Base-by-base conservation (phyloP, 192 early-diverging fungal species). In the Backusella tuberculispora region DNA sequence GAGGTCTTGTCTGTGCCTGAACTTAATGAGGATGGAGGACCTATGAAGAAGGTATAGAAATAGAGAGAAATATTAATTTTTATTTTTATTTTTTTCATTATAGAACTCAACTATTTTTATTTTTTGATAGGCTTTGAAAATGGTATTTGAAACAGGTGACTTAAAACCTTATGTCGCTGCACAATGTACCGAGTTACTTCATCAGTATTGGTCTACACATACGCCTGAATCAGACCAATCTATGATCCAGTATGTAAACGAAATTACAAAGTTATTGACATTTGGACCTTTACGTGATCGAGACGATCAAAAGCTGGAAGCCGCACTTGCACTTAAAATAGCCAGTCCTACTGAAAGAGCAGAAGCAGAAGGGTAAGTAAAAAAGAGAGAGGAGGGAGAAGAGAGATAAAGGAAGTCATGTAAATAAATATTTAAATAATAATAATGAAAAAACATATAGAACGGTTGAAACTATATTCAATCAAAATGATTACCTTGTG, bases 261-360 rank as follows among this genome's bases (percentile, higher is more conserved):
- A 83, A 50, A 76, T 88, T 1, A 56, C 77, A 2, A 50, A 63
- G 10, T 43, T 88, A 3, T 60, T 86, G 6, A 41, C 81, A 5
- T 88, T 81, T 74, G 87, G 87, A 0, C 87, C 87, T 17, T n/a
- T 79, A 15, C 60, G 86, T 50, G 86, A 88, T 63, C 75, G 84
- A 37, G 85, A 88, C 14, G 83, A 85, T 42, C 82, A 86, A 65
- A 83, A 84, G 45, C 38, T 86, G n/a, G 87, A 88, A 47, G 81
- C 83, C 0, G 78, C 77, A 21, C 74, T 88, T 40, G 66, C 79
- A 15, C 65, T 76, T 3, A 87, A 82, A 65, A 65, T 86, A 14
- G 72, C 71, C 3, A 66, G 34, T 29, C 26, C 69, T 9, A 50
- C 17, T 4, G 50, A 63, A n/a, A 42, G 66, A 21, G 44, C 5